Evolutionary conservation across 352 stramenopile species (phyloP).

Genomic region (Phytophthora sp.): DNA sequence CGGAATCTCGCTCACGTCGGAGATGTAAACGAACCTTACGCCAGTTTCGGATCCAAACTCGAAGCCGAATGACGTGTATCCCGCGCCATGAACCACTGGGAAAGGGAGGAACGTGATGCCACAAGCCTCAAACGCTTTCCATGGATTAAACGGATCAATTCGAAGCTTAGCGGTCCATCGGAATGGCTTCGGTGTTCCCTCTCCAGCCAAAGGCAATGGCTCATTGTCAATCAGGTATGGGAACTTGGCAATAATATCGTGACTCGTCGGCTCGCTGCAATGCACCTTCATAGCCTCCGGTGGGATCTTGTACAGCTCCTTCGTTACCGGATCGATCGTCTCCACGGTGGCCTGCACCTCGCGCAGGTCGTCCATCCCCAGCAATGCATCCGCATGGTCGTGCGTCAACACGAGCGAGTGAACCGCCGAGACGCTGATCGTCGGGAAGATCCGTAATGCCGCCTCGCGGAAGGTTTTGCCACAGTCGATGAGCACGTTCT

Average conservation of each 20-base stretch:
- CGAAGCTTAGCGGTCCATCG: conserved; percentile 85
- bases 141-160: conserved; percentile 62
- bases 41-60: conserved; percentile 79
- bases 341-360: conserved; percentile 74
- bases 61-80: conserved; percentile 83
- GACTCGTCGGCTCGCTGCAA: conserved; percentile 61
- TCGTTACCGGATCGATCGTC: conserved; percentile 58
- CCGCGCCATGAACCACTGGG: conserved; percentile 80
- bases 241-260: conserved; percentile 74
- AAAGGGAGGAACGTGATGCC: conserved; percentile 67
- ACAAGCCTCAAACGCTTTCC: conserved; percentile 55
- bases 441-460: conserved; percentile 69
- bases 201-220: neutral
- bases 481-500: conserved; percentile 86
- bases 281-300: conserved; percentile 64
- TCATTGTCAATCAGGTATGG: conserved; percentile 75
- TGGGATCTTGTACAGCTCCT: conserved; percentile 66
- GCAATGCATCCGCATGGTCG: conserved; percentile 82
- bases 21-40: conserved; percentile 87
- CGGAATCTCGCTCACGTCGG: conserved; percentile 83
- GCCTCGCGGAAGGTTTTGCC: conserved; percentile 91
- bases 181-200: conserved; percentile 47
- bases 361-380: conserved; percentile 87
- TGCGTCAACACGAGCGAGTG: conserved; percentile 86
- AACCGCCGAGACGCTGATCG: conserved; percentile 52